These are phyloP conservation scores for Haplosporangium sp. DNA, from an alignment of 371 early-diverging fungal species.

Conservation along the genomic window DNA sequence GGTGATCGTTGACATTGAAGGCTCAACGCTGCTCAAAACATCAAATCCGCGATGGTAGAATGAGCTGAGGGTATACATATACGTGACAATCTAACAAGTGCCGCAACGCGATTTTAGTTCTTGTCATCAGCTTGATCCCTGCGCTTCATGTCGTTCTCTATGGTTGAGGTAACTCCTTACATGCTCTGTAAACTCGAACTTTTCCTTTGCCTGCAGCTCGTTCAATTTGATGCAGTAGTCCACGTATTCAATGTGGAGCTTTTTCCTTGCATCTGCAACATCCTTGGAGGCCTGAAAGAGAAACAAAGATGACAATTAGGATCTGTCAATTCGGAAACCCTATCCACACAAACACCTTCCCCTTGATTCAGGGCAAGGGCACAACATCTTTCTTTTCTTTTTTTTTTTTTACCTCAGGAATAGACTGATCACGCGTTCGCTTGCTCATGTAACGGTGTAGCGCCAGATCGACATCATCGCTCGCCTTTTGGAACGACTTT, in stretches of 20 bases:
- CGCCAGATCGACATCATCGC: constrained; percentile 74
- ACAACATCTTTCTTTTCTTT: not conserved
- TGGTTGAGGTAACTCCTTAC: constrained; percentile 53
- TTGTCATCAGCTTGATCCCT: not conserved
- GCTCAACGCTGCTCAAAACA: constrained; percentile 39
- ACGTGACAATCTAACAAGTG: constrained; percentile 38
- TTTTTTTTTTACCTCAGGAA: constrained; percentile 61
- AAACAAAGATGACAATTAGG: not conserved
- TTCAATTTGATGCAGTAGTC: constrained; percentile 76
- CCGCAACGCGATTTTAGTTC: not conserved
- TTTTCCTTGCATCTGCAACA: constrained; percentile 67
- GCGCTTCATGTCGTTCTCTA: too few species aligned
- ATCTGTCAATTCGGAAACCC: not conserved
- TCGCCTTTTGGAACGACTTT: constrained; percentile 71
- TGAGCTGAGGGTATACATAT: constrained; percentile 56
- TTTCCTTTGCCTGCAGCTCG: constrained; percentile 73
- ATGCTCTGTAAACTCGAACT: constrained; percentile 81
- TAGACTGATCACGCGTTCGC: constrained; percentile 66
- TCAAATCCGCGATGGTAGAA: constrained; percentile 52
- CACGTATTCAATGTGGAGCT: constrained; percentile 71
- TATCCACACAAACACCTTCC: not conserved
- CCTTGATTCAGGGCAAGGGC: constrained; percentile 21
- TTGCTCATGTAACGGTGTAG: constrained; percentile 72
- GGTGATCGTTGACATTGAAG: constrained; percentile 46
- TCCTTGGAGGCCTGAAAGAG: constrained; percentile 65